phyloP scores from a whole-genome alignment of 768 basidiomycete species.

The Pseudohyphozyma bogoriensis region DNA sequence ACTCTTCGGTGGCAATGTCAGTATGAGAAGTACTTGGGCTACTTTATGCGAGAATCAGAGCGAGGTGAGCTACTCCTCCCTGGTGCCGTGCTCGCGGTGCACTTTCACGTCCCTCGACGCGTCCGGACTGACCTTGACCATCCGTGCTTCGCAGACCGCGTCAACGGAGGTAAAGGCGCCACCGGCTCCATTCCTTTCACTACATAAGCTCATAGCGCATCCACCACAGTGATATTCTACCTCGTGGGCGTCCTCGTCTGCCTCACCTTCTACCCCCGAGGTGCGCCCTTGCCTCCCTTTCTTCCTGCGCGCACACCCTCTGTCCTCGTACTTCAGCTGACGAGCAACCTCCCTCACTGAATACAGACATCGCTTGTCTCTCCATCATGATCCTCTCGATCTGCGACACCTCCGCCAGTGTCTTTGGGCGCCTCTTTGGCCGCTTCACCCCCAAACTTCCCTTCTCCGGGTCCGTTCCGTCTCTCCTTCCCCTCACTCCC shows the following conservation, averaged over 20 bases:
- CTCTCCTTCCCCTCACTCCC: background rate
- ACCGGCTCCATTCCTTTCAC: too few relatives aligned
- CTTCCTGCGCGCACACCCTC: conserved; percentile 7
- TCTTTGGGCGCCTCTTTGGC: conserved; percentile 34
- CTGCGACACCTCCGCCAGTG: conserved; percentile 33
- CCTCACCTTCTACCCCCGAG: conserved; percentile 29
- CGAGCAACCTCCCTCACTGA: background rate
- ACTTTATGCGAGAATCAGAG: conserved; percentile 28
- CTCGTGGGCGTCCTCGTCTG: conserved; percentile 31
- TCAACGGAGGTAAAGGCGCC: conserved; percentile 6
- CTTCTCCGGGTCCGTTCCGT: conserved; percentile 19
- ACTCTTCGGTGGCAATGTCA: too few relatives aligned
- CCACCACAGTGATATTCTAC: conserved; percentile 30
- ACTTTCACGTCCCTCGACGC: too few relatives aligned
- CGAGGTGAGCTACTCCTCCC: background rate
- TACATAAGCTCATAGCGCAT: conserved; percentile 1
- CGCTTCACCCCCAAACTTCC: conserved; percentile 32
- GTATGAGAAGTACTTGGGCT: conserved; percentile 10
- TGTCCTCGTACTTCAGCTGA: background rate
- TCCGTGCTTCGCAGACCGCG: conserved; percentile 1
- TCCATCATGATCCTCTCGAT: conserved; percentile 33
- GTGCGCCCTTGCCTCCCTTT: conserved; percentile 12
- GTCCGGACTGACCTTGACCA: too few relatives aligned
- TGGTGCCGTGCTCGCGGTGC: too few relatives aligned
- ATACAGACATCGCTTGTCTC: conserved; percentile 34